These are phyloP conservation scores for Rutstroemia sp. DNA, from an alignment of 2,329 filamentous ascomycete genomes.

Conservation along the genomic window DNA sequence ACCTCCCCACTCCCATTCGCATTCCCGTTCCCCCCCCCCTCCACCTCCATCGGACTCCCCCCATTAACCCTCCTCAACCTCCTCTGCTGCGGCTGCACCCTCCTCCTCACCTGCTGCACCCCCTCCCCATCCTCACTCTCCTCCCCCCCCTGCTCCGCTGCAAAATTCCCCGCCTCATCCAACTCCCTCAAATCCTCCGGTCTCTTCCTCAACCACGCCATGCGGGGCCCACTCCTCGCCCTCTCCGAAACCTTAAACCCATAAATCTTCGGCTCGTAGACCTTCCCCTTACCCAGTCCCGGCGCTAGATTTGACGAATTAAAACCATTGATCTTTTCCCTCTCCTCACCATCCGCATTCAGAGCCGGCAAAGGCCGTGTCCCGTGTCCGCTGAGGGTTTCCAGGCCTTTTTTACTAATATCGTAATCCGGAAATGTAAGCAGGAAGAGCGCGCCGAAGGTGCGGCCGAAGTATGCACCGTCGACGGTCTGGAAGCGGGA, in stretches of 20 bases:
- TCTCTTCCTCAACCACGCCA: slow-evolving; percentile 91
- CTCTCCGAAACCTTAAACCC: slow-evolving; percentile 91
- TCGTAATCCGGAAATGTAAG: slow-evolving; percentile 98
- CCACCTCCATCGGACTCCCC: slow-evolving; percentile 29
- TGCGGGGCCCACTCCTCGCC: slow-evolving; percentile 81
- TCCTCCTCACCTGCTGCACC: slow-evolving; percentile 13
- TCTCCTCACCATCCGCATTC: slow-evolving; percentile 36
- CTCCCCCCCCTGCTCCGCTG: slow-evolving; percentile 46
- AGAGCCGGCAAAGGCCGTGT: slow-evolving; percentile 29
- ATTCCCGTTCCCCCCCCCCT: slow-evolving; percentile 6
- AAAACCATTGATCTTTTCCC: slow-evolving; percentile 71
- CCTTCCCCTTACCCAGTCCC: slow-evolving; percentile 70
- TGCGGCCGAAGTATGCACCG: slow-evolving; percentile 95
- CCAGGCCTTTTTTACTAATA: slow-evolving; percentile 62
- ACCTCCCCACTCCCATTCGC: slow-evolving; percentile 15
- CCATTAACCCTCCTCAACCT: slow-evolving; percentile 15
- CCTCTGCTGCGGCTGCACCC: slow-evolving; percentile 5
- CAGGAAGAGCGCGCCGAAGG: slow-evolving; percentile 93
- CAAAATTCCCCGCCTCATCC: slow-evolving; percentile 63
- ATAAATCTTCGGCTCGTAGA: slow-evolving; percentile 95
- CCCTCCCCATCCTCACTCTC: slow-evolving; percentile 43
- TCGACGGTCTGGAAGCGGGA: slow-evolving; percentile 96
- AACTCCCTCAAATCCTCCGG: slow-evolving; percentile 74
- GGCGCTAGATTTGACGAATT: slow-evolving; percentile 81
- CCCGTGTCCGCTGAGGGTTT: slow-evolving; percentile 39